phyloP scores from a whole-genome alignment of 495 filamentous ascomycete genomes.

The Massariosphaeria phaeospora region DNA sequence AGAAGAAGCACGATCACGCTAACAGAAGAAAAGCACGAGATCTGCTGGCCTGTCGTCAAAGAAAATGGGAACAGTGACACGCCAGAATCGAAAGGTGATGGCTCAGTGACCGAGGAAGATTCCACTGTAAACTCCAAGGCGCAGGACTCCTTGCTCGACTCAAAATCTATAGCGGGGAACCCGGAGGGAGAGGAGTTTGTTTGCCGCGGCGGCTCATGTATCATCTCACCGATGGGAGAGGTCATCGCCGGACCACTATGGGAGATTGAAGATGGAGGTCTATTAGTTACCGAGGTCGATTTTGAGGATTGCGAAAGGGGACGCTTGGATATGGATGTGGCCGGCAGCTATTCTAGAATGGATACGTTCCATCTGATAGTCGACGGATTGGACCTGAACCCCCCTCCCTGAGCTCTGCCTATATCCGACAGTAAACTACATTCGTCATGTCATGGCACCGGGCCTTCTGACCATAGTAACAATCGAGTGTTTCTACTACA shows the following conservation, averaged over 20 bases:
- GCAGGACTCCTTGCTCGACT: neutral
- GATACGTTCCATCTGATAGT: constrained; percentile 78
- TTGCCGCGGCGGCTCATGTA: constrained; percentile 74
- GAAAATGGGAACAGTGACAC: constrained; percentile 7
- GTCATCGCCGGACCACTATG: constrained; percentile 76
- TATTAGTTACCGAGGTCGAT: constrained; percentile 52
- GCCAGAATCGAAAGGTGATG: neutral
- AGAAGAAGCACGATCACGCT: constrained; percentile 41
- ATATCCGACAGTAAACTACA: too few species aligned
- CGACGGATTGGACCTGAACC: constrained; percentile 66
- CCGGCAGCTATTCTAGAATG: constrained; percentile 74
- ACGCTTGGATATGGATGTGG: constrained; percentile 62
- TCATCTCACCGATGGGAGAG: constrained; percentile 73
- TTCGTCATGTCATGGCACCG: too few species aligned
- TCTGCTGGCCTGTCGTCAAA: constrained; percentile 44
- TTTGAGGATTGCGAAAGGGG: constrained; percentile 62
- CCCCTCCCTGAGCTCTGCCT: constrained; percentile 61
- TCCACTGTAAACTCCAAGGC: neutral
- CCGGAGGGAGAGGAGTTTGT: constrained; percentile 50
- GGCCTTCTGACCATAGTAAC: too few species aligned
- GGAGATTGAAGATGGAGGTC: constrained; percentile 61
- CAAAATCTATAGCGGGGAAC: neutral
- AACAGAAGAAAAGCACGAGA: constrained; percentile 52
- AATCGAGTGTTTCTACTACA: too few species aligned
- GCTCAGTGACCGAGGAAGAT: neutral